Evolutionary conservation across 2,329 filamentous ascomycete genomes (phyloP).

Genomic region (Nemania sp.): DNA sequence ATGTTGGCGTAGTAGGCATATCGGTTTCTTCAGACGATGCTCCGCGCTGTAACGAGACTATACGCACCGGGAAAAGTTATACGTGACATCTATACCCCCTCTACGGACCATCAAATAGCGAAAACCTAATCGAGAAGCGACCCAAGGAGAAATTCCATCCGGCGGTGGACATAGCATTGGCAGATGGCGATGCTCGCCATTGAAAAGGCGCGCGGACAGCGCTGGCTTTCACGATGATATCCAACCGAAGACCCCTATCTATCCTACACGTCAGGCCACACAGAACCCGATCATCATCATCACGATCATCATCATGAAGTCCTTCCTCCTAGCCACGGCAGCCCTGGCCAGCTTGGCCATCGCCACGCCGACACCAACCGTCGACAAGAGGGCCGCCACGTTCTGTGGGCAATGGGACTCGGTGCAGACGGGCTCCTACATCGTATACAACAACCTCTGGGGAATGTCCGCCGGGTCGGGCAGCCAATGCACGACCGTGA

Average conservation of each 20-base stretch:
- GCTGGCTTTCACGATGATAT: not conserved
- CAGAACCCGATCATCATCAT: conserved; percentile 11
- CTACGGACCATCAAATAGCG: not conserved
- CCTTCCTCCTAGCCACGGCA: conserved; percentile 15
- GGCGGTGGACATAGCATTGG: not conserved
- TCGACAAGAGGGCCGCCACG: conserved; percentile 29
- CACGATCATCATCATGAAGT: conserved; percentile 24
- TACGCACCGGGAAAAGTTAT: not conserved
- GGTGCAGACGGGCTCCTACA: conserved; percentile 47
- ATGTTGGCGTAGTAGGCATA: too few species aligned
- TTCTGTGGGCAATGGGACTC: conserved; percentile 35
- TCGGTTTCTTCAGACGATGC: conserved; percentile 1
- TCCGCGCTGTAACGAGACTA: conserved; percentile 22
- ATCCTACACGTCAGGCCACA: not conserved
- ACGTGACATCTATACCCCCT: not conserved
- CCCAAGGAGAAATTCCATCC: conserved; percentile 22
- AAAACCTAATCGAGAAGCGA: not conserved
- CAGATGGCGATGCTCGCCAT: not conserved
- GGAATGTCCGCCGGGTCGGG: conserved; percentile 46
- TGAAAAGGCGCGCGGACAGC: conserved; percentile 10
- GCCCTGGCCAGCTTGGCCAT: conserved; percentile 18
- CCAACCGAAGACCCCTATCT: not conserved
- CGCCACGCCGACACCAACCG: conserved; percentile 22
- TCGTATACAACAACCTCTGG: conserved; percentile 60
- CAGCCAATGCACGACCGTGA: conserved; percentile 49